Base-by-base conservation (phyloP, 1,139 yeast genomes). In the Pichia sp. region DNA sequence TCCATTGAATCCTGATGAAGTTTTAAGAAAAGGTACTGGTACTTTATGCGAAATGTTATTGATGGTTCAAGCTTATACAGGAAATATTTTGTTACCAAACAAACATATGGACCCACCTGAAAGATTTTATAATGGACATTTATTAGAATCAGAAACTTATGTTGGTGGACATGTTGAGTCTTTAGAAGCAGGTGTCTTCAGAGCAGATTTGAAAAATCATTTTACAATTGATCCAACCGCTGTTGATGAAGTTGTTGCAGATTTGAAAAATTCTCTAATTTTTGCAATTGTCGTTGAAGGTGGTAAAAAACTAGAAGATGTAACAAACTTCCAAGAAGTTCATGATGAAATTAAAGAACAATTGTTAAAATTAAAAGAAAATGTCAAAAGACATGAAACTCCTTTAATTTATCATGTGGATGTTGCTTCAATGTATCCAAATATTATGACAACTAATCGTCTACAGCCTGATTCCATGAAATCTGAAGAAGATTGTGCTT, bases 111-210 rank as follows among this genome's bases (percentile, higher is more conserved):
- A 91, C 51, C 96, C 97, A 1, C 70, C 84, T 18, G 97, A 91
- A 60, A 68, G 96, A 51, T 91, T 91, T 59, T 91, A 87, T 60
- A 84, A 91, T 52, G 98, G 98, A 2, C 98, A 93, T 63, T 64
- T 93, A 41, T 62, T 93, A 29, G 97, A 89, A 56, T 83, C 95
- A 2, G 99, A 93, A 63, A 93, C 99, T 0, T 93, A 93, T 59
- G 98, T 93, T 18, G 99, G 99, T 49, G 99, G 99, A 2, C 98
- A 93, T 55, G 99, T 93, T 30, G 98, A 93, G 63, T 85, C 96
- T 3, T 65, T 93, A 43, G 98, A 93, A 61, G 96, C 98, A 6
- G 99, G 99, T 43, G 98, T 93, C 1, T 93, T 93, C 58, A 69
- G 98, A 54, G 83, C 94, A 46, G 99, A 93, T 59, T 71, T 91